phyloP scores from a whole-genome alignment of 2,329 filamentous ascomycete species.

The Metarhizium robertsii region DNA sequence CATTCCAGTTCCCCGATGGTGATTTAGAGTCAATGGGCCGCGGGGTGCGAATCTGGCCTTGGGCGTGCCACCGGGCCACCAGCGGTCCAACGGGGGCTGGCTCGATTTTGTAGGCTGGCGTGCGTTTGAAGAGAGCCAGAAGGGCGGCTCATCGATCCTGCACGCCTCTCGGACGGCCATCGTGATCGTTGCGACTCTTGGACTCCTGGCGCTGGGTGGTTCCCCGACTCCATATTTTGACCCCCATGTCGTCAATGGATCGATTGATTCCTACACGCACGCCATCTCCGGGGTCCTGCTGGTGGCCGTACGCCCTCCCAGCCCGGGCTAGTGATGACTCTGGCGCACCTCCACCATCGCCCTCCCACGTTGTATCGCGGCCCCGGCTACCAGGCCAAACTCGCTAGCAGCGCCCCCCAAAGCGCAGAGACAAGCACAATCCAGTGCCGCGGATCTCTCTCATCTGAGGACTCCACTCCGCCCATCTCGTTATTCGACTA shows the following conservation, averaged over 20 bases:
- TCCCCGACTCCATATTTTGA: background rate
- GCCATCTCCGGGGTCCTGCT: background rate
- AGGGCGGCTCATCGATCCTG: background rate
- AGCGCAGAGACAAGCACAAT: conserved; percentile 20
- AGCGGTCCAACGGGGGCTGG: background rate
- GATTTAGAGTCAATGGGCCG: background rate
- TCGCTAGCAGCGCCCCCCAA: conserved; percentile 15
- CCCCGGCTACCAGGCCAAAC: conserved; percentile 9
- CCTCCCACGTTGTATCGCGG: conserved; percentile 13
- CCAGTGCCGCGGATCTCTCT: conserved; percentile 23
- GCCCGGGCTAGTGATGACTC: conserved; percentile 2
- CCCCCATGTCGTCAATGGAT: background rate
- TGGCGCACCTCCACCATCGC: conserved; percentile 4
- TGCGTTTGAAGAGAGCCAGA: background rate
- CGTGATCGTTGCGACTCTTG: background rate
- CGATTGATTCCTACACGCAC: background rate
- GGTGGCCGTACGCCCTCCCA: background rate
- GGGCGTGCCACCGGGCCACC: background rate
- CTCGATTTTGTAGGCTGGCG: background rate
- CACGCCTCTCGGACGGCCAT: background rate
- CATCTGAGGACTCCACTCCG: conserved; percentile 12
- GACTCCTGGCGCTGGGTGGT: background rate
- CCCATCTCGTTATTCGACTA: conserved; percentile 8
- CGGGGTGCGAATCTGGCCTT: background rate
- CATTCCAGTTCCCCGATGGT: background rate